Conservation (phyloP, 163 green algal genomes). For the Scenedesmus sp. region DNA sequence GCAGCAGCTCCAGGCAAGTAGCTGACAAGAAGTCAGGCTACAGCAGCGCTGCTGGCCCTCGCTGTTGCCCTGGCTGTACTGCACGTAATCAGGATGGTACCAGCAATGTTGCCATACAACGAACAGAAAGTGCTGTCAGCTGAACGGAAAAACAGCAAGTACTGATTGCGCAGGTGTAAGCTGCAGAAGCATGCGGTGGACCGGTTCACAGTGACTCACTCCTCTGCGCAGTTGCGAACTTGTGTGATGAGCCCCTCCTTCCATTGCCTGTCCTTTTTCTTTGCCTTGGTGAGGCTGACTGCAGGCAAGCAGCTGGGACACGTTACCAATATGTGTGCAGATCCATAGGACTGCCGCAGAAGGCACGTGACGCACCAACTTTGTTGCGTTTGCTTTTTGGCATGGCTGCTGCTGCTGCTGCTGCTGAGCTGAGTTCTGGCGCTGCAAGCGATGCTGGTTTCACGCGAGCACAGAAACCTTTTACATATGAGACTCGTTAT, state of each 20-base stretch:
- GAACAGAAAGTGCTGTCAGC: too few relatives aligned
- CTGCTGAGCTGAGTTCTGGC: background rate
- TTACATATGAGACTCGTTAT: background rate
- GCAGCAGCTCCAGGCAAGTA: too few relatives aligned
- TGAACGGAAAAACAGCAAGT: too few relatives aligned
- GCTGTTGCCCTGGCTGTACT: too few relatives aligned
- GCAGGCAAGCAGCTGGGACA: conserved; percentile 37
- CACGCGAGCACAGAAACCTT: background rate
- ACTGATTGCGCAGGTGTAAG: background rate
- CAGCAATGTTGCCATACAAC: too few relatives aligned
- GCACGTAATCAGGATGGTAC: too few relatives aligned
- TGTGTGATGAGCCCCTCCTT: conserved; percentile 91
- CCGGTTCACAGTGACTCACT: conserved; percentile 65
- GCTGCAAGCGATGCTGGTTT: background rate
- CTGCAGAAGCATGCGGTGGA: background rate
- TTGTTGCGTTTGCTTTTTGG: conserved; percentile 93
- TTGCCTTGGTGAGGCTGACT: conserved; percentile 94
- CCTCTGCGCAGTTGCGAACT: conserved; percentile 82
- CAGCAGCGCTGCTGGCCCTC: too few relatives aligned
- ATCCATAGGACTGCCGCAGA: background rate
- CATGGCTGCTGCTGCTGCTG: conserved; percentile 72
- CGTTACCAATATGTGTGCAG: background rate
- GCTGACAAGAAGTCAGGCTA: background rate
- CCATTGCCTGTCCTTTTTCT: conserved; percentile 95
- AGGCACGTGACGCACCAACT: conserved; percentile 74